Base-by-base conservation (phyloP, 768 basidiomycete species). In the Psilocybe cubensis region DNA sequence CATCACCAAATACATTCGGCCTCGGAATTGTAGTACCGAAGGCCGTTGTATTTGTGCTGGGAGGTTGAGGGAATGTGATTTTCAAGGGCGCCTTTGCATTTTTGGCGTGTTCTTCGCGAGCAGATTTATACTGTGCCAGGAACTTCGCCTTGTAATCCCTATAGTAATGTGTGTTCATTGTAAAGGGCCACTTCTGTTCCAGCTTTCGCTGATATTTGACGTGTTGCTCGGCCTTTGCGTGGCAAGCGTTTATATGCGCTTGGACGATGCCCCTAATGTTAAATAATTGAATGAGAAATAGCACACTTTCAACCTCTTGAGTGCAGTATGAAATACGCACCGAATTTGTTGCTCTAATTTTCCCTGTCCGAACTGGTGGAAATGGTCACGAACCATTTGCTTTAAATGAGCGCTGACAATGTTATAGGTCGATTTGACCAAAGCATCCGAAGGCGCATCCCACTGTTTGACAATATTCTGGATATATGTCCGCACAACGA, bases 401-500 rank as follows among this genome's bases (percentile, higher is more conserved):
- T 76, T 70, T 1, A 86, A 65, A 29, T 83, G 72, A 0, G 68
- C 62, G 0, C 67, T 63, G 6, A 88, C 62, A 2, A 74, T 71
- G 0, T 28, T 33, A 47, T 80, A 70, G 0, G 83, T 73, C 0
- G 64, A 24, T 0, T 76, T 71, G 54, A 83, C 84, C 7, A 91
- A 74, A 0, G 54, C n/a, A 18, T 75, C 63, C 0, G 84, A 73
- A 0, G 88, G 89, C 0, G 40, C 33, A 0, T 58, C 54, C 89
- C 89, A 91, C 48, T 81, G 63, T 12, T 63, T 40, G 6, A 81
- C 77, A 44, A 85, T 68, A 0, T 69, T 56, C 1, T 63, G 52
- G 56, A 91, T 86, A 56, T 80, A 86, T 0, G 66, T 65, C 10
- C 75, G 68, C 46, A 84, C 82, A 0, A 91, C 85, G 0, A 84